Conservation (phyloP, 768 basidiomycete species). For the Dioszegia hungarica region DNA sequence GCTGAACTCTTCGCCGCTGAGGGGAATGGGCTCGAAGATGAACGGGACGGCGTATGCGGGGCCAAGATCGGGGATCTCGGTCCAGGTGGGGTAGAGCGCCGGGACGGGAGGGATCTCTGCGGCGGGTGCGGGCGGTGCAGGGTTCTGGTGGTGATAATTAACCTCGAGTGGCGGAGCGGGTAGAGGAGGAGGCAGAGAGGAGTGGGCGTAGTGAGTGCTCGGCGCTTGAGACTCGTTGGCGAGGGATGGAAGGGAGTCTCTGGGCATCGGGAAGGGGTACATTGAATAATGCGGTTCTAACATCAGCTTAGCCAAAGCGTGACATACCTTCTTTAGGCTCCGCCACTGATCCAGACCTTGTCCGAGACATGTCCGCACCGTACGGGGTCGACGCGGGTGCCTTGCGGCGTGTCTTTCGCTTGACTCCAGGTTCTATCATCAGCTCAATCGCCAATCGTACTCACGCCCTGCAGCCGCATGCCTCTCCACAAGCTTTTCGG, state of each 20-base stretch:
- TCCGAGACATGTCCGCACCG: neutral
- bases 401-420: constrained; percentile 2
- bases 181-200: too few relatives aligned
- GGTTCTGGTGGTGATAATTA: too few relatives aligned
- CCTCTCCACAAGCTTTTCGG: constrained; percentile 2
- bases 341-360: neutral
- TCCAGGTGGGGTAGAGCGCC: neutral
- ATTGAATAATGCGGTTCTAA: constrained; percentile 11
- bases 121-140: neutral
- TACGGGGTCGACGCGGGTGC: neutral
- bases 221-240: neutral
- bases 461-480: neutral
- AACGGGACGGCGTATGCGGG: constrained; percentile 17
- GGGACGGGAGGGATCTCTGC: neutral
- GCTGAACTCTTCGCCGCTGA: constrained; percentile 11
- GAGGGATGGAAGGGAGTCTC: constrained; percentile 23
- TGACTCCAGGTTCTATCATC: constrained; percentile 3
- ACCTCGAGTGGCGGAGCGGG: too few relatives aligned
- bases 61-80: constrained; percentile 10
- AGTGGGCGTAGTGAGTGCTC: too few relatives aligned
- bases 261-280: constrained; percentile 38
- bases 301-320: neutral
- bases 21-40: constrained; percentile 25
- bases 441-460: neutral
- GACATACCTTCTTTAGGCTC: constrained; percentile 9